Evolutionary conservation across 2,329 filamentous ascomycete genomes (phyloP), one percentile per base, ranked within the genome.

Genomic region (Colletotrichum simmondsii): DNA sequence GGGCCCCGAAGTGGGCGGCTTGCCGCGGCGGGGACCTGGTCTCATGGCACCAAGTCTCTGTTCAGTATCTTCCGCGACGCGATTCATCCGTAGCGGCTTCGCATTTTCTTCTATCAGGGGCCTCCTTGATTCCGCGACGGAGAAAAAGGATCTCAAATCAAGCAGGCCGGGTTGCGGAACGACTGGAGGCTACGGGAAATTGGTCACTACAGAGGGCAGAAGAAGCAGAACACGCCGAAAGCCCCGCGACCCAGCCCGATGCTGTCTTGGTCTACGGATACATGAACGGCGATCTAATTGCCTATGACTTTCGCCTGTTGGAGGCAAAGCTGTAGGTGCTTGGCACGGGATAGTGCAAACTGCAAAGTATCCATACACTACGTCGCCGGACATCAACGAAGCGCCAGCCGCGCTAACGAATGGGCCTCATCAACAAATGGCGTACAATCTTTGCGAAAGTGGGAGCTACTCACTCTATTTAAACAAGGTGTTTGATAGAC

Each of bases 401-500:
- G 58, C 57, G 65, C 12, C 46, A 63, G 28, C 19, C 49, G 59
- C 52, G 60, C 37, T 61, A 65, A 49, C 35, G 24, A 52, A 37
- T 28, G 37, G 28, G n/a, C 42, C 42, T 49, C 42, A 46, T 16
- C 14, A 37, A 16, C 14, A 37, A 16, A 8, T 37, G 30, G 56
- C 56, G 57, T 68, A 64, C 68, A 58, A 71, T 52, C 16, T 61
- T 46, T 61, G 59, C n/a, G 19, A 6, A 26, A 62, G 63, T 28
- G 32, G 49, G 49, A 52, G 32, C 30, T 61, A n/a, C 28, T 66
- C 54, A 37, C 32, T 53, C 32, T 56, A 61, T 56, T 60, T 26
- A 53, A 46, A 66, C 32, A 71, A 56, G 68, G 54, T 60, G 6
- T 60, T 54, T 30, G 46, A 52, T 24, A 8, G 46, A 46, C 63